A percentile compares a stretch with the other conserved stretches of the same genome.
These are phyloP conservation scores for Recurvomyces mirabilis DNA, from an alignment of 495 filamentous ascomycete genomes.

Conservation along the genomic window DNA sequence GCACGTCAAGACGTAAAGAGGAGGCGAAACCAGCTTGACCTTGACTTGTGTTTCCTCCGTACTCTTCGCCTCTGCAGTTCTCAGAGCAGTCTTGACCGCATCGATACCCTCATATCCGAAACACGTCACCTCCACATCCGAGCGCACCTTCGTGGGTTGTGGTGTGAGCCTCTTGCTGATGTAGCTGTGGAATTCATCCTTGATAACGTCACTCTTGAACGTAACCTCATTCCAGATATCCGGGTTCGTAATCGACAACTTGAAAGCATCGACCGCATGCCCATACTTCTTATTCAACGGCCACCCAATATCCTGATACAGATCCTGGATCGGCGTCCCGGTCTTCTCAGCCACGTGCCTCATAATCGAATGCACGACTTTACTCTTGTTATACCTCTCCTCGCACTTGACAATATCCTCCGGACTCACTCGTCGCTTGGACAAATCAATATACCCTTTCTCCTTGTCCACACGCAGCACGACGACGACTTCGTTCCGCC, in stretches of 20 bases:
- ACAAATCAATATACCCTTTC: conserved; percentile 98
- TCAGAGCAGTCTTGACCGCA: conserved; percentile 82
- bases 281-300: conserved; percentile 96
- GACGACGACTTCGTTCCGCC: conserved; percentile 95
- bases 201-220: conserved; percentile 78
- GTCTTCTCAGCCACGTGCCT: conserved; percentile 97
- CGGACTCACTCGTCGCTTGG: conserved; percentile 91
- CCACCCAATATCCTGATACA: conserved; percentile 93
- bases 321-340: conserved; percentile 76
- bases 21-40: conserved; percentile 89
- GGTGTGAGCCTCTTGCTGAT: conserved; percentile 93
- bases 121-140: conserved; percentile 96
- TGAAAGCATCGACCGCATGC: conserved; percentile 94
- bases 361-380: conserved; percentile 97
- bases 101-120: conserved; percentile 98
- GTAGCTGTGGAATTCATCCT: conserved; percentile 78
- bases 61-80: conserved; percentile 78
- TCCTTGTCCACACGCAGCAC: conserved; percentile 98
- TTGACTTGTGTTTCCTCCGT: conserved; percentile 86
- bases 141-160: conserved; percentile 93
- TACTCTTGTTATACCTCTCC: conserved; percentile 98
- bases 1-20: conserved; percentile 85
- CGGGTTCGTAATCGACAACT: conserved; percentile 95
- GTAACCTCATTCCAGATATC: conserved; percentile 87
- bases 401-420: conserved; percentile 98